Percentiles rank a stretch among this genome's conserved stretches.
Evolutionary conservation across 768 basidiomycete species (phyloP).

Genomic region (Tricholoma saponaceum): DNA sequence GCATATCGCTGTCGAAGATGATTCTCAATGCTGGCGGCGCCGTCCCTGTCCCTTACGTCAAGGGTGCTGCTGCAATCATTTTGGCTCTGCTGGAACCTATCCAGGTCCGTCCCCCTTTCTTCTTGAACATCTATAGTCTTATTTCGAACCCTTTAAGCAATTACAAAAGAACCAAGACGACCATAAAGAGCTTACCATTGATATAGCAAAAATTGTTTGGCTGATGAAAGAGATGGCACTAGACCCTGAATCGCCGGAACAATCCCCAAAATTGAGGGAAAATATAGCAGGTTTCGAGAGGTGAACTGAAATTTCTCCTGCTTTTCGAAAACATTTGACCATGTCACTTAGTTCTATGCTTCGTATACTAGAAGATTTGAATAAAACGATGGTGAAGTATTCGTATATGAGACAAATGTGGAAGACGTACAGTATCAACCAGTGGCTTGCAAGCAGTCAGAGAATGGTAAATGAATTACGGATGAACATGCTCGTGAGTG

Average conservation of each 20-base stretch:
- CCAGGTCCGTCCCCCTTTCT: background rate
- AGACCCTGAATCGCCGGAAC: background rate
- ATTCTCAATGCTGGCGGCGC: background rate
- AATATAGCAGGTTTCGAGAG: background rate
- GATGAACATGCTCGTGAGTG: background rate
- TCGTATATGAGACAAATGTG: background rate
- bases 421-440: background rate
- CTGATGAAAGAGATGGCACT: background rate
- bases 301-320: background rate
- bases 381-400: background rate
- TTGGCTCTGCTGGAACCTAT: background rate
- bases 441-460: background rate
- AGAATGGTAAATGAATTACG: no score
- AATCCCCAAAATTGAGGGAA: background rate
- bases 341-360: background rate
- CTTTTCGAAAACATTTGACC: background rate
- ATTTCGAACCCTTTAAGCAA: background rate
- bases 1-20: background rate
- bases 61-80: background rate
- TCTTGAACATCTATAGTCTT: background rate
- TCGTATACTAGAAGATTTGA: background rate
- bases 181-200: background rate
- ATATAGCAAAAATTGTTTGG: background rate
- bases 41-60: background rate
- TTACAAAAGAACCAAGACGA: background rate